These are phyloP conservation scores for Friedmanniomyces endolithicus DNA, from an alignment of 495 filamentous ascomycete genomes.

Conservation along the genomic window DNA sequence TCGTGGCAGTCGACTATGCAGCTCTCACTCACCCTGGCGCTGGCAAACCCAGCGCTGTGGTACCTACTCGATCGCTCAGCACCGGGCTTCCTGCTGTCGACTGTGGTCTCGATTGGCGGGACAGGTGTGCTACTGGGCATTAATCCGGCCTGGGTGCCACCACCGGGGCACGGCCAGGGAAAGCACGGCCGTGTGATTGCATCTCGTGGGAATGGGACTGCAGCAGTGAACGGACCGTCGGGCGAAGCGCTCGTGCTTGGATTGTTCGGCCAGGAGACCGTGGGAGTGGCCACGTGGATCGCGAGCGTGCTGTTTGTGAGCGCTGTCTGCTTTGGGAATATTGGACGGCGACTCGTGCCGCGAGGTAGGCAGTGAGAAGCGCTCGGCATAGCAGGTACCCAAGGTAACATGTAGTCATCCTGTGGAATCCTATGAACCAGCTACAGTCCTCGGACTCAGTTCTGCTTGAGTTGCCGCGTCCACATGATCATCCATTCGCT, in stretches of 20 bases:
- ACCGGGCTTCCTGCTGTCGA: constrained; percentile 66
- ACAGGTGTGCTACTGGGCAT: constrained; percentile 59
- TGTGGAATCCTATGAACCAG: too few relatives aligned
- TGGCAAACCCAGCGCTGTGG: constrained; percentile 91
- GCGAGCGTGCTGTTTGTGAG: constrained; percentile 86
- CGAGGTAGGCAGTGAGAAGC: neutral
- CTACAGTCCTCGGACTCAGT: too few relatives aligned
- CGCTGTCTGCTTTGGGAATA: constrained; percentile 91
- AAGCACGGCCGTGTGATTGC: constrained; percentile 1
- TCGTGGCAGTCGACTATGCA: constrained; percentile 92
- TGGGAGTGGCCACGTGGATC: constrained; percentile 78
- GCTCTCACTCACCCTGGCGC: constrained; percentile 76
- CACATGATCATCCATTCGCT: too few relatives aligned
- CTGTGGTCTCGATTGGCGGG: constrained; percentile 57
- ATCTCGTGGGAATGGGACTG: neutral
- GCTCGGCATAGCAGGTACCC: too few relatives aligned
- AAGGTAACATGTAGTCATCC: too few relatives aligned
- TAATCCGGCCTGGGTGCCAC: constrained; percentile 64
- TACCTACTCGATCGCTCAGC: constrained; percentile 86
- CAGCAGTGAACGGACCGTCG: neutral
- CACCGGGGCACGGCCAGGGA: constrained; percentile 34
- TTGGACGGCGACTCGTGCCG: constrained; percentile 67
- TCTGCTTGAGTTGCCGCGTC: too few relatives aligned
- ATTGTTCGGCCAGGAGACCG: constrained; percentile 54
- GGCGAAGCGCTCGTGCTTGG: constrained; percentile 38